phyloP scores from a whole-genome alignment of 1,139 yeast genomes.

The Suhomyces chickasaworum region DNA sequence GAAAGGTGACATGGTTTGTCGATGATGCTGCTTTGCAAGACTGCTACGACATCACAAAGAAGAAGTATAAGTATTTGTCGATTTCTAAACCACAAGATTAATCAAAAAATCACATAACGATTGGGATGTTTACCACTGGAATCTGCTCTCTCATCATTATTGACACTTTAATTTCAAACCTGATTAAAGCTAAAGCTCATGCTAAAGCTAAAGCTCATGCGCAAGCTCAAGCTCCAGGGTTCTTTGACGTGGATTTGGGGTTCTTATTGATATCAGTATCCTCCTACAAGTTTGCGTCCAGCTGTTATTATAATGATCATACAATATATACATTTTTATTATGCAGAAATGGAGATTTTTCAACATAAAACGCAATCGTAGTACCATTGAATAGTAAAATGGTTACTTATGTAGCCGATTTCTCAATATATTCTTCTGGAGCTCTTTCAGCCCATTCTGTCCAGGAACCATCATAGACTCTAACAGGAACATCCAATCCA shows the following conservation, averaged over 20 bases:
- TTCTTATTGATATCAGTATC: background rate
- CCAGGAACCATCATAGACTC: slow-evolving; percentile 95
- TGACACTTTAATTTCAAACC: slow-evolving; percentile 2
- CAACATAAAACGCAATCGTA: background rate
- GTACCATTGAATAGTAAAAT: slow-evolving; percentile 3
- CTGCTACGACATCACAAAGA: slow-evolving; percentile 70
- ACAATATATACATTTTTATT: slow-evolving; percentile 7
- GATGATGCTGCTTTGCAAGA: slow-evolving; percentile 93
- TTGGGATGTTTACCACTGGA: background rate
- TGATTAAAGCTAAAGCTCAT: too few species aligned
- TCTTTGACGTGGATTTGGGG: slow-evolving; percentile 1
- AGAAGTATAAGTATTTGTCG: slow-evolving; percentile 65
- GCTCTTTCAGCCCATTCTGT: slow-evolving; percentile 62
- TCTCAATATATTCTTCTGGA: slow-evolving; percentile 36
- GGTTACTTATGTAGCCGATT: slow-evolving; percentile 15
- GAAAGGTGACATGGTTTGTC: slow-evolving; percentile 96
- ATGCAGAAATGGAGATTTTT: background rate
- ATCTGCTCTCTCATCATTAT: slow-evolving; percentile 4
- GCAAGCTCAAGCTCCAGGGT: background rate
- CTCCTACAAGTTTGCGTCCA: slow-evolving; percentile 3
- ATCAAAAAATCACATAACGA: background rate
- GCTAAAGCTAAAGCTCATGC: too few species aligned
- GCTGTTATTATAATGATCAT: slow-evolving; percentile 6
- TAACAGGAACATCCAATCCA: slow-evolving; percentile 64
- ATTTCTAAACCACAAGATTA: slow-evolving; percentile 12